Conservation (phyloP, 441 rosid genomes). For the Omphalea diandra region DNA sequence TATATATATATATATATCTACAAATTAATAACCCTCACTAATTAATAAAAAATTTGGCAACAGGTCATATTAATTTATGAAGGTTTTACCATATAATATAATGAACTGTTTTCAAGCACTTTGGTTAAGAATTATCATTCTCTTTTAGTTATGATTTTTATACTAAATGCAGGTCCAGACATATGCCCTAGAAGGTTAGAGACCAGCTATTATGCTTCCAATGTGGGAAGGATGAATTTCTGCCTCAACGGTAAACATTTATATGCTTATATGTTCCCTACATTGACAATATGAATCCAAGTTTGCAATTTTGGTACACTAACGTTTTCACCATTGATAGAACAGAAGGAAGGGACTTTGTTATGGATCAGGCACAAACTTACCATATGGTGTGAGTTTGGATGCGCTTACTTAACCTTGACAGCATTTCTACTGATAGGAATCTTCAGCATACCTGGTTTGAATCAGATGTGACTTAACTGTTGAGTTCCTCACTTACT, state of each 20-base stretch:
- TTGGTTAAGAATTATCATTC: neutral
- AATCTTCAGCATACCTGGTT: conserved; percentile 10
- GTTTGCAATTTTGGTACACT: neutral
- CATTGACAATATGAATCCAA: neutral
- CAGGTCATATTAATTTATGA: no score
- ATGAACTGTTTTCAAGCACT: neutral
- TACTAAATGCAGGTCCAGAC: conserved; percentile 53
- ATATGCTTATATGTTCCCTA: neutral
- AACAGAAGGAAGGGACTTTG: neutral
- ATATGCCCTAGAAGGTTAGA: conserved; percentile 65
- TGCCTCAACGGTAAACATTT: conserved; percentile 22
- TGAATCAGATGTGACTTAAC: conserved; percentile 27
- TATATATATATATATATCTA: no score
- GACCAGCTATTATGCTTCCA: conserved; percentile 3
- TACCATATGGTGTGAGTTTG: conserved; percentile 7
- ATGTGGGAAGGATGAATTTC: conserved; percentile 10
- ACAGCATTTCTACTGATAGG: neutral
- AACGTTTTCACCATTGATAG: neutral
- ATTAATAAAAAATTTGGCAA: no score
- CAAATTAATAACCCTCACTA: no score
- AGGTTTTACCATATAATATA: no score
- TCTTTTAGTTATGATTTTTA: neutral
- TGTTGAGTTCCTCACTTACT: conserved; percentile 14
- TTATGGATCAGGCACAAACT: neutral
- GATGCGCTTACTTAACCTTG: neutral